phyloP scores from a whole-genome alignment of 257 asterid genomes.

The Gentiana macrophylla region DNA sequence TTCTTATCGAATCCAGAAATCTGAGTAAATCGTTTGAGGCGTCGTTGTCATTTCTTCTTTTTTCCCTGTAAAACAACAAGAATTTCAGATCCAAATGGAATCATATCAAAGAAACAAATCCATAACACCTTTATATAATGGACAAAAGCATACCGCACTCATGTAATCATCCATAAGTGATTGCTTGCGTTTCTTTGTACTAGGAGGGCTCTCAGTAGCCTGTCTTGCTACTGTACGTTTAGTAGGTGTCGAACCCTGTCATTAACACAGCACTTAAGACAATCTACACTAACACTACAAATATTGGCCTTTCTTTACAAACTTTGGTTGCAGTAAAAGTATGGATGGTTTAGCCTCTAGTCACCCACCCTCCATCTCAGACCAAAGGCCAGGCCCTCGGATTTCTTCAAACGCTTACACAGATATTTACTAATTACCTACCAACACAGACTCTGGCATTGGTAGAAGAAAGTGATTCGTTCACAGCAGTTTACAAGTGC shows the following conservation, averaged over 20 bases:
- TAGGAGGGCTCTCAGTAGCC: conserved; percentile 74
- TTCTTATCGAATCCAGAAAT: neutral
- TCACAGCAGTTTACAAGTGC: neutral
- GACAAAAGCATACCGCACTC: conserved; percentile 39
- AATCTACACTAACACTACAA: neutral
- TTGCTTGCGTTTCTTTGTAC: conserved; percentile 67
- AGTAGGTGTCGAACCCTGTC: conserved; percentile 55
- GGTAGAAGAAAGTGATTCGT: too few species aligned
- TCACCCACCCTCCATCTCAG: too few species aligned
- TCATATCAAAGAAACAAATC: too few species aligned
- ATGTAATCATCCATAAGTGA: conserved; percentile 64
- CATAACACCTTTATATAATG: neutral
- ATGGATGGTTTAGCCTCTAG: too few species aligned
- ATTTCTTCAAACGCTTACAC: too few species aligned
- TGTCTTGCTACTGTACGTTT: conserved; percentile 71
- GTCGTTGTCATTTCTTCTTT: conserved; percentile 43
- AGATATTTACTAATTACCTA: too few species aligned
- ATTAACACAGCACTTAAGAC: neutral
- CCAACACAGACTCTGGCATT: too few species aligned
- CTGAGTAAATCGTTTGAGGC: too few species aligned
- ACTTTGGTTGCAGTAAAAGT: too few species aligned
- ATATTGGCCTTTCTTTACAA: neutral
- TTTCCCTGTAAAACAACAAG: conserved; percentile 42
- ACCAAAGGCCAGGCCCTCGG: too few species aligned
- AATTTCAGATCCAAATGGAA: neutral